phyloP scores from a whole-genome alignment of 805 yeast genomes.

The Saccharomycopsis sp. region DNA sequence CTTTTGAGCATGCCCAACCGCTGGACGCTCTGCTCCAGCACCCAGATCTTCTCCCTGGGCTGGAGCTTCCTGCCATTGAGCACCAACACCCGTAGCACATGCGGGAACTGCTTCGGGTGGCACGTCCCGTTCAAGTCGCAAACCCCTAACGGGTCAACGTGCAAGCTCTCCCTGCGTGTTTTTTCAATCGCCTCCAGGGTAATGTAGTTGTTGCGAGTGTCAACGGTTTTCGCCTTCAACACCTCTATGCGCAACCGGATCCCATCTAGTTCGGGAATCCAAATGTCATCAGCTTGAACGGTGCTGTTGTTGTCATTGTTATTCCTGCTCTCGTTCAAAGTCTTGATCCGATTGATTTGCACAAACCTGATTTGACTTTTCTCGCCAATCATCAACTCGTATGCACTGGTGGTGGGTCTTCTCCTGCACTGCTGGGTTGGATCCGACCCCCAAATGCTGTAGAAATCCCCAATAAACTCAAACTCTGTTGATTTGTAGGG shows the following conservation, averaged over 20 bases:
- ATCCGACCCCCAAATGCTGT: constrained; percentile 26
- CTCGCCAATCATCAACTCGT: constrained; percentile 26
- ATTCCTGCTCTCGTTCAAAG: background rate
- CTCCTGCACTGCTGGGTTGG: constrained; percentile 17
- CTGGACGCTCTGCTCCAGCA: background rate
- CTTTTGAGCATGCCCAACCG: background rate
- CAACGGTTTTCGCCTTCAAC: constrained; percentile 33
- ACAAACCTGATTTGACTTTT: constrained; percentile 13
- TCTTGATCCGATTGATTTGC: constrained; percentile 7
- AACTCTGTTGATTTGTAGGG: constrained; percentile 24
- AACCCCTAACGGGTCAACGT: background rate
- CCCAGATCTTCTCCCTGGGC: constrained; percentile 2
- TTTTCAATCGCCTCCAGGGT: constrained; percentile 22
- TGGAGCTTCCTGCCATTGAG: constrained; percentile 10
- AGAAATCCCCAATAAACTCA: constrained; percentile 26
- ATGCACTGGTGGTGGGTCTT: constrained; percentile 24
- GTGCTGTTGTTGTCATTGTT: background rate
- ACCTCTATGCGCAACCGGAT: constrained; percentile 40
- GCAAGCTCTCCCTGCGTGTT: background rate
- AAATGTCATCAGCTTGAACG: constrained; percentile 14
- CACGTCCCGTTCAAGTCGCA: constrained; percentile 4
- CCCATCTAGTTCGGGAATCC: constrained; percentile 35
- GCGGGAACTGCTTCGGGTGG: background rate
- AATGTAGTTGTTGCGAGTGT: constrained; percentile 31
- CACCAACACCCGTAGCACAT: constrained; percentile 16